phyloP scores from a whole-genome alignment of 768 basidiomycete genomes.

The Tulasnella sp. region DNA sequence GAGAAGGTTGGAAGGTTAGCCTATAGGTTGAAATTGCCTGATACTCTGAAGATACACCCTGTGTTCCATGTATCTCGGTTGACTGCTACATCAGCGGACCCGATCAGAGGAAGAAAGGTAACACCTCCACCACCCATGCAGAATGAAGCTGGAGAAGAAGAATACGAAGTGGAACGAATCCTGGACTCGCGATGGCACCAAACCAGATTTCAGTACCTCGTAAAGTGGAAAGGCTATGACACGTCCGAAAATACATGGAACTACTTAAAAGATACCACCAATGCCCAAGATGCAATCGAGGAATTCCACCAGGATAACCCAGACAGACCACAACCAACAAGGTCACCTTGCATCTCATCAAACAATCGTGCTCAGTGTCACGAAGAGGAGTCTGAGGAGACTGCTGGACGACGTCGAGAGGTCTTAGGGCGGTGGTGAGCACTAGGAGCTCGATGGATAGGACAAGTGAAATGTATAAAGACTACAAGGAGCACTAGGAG shows the following conservation, averaged over 20 bases:
- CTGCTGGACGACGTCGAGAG: no score
- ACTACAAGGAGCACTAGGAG: no score
- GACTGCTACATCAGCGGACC: not conserved
- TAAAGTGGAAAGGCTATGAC: slow-evolving; percentile 24
- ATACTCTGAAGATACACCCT: not conserved
- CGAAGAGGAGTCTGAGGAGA: no score
- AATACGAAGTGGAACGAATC: slow-evolving; percentile 21
- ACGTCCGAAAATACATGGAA: not conserved
- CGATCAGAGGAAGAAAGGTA: not conserved
- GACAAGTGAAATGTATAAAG: no score
- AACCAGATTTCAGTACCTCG: slow-evolving; percentile 19
- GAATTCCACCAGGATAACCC: no score
- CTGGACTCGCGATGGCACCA: slow-evolving; percentile 16
- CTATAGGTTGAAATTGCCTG: not conserved
- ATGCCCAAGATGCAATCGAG: no score
- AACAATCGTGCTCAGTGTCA: no score
- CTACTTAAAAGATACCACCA: no score
- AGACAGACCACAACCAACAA: no score
- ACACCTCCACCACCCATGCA: slow-evolving; percentile 13
- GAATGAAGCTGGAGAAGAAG: slow-evolving; percentile 14
- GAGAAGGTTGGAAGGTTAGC: not conserved
- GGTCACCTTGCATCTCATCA: no score
- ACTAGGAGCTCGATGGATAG: no score
- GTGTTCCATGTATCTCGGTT: not conserved
- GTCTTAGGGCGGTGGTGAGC: no score